Evolutionary conservation across 2,329 filamentous ascomycete genomes (phyloP), one percentile per base, ranked within the genome.

Genomic region (Chaetoscypha palmicola): DNA sequence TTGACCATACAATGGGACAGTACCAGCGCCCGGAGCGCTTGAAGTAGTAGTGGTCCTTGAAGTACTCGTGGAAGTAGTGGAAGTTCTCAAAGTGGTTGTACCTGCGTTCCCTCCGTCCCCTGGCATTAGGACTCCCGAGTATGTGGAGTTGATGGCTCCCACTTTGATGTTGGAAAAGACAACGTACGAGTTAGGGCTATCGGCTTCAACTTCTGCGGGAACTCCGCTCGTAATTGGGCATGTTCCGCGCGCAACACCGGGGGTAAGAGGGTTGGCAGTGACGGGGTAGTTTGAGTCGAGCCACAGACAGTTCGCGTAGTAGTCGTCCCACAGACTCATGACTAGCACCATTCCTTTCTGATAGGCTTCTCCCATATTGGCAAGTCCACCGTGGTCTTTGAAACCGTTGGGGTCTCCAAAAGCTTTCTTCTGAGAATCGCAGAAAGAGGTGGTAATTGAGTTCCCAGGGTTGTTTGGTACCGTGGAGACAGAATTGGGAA

Each of bases 241-340:
- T 35, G 66, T 65, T 38, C 78, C 78, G 55, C 77, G 74, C 31
- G 66, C 64, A 48, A 68, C 62, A 52, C 77, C 77, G 28, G 66
- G 68, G 4, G 47, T 51, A 47, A 65, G 66, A 3, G 69, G 61
- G 24, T 62, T 64, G 2, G 68, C 62, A 42, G 60, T 56, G 47
- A 68, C 66, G 36, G 81, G 81, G 69, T 75, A 83, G 3, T 66
- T 72, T 45, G 74, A 75, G 69, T 87, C 82, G 57, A 88, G 74
- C 83, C 83, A 87, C 53, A 82, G 73, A 11, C 86, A 86, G 66
- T 81, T 73, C 58, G 74, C 67, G 45, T 73, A 63, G 64, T 84
- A 74, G 50, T 69, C 66, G 46, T 66, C 62, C 72, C 72, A 76
- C 50, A 79, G 65, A 32, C 66, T 71, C 70, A 84, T 71, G 54